phyloP scores from a whole-genome alignment of 2,329 filamentous ascomycete genomes.

The Coniochaeta pulveracea region DNA sequence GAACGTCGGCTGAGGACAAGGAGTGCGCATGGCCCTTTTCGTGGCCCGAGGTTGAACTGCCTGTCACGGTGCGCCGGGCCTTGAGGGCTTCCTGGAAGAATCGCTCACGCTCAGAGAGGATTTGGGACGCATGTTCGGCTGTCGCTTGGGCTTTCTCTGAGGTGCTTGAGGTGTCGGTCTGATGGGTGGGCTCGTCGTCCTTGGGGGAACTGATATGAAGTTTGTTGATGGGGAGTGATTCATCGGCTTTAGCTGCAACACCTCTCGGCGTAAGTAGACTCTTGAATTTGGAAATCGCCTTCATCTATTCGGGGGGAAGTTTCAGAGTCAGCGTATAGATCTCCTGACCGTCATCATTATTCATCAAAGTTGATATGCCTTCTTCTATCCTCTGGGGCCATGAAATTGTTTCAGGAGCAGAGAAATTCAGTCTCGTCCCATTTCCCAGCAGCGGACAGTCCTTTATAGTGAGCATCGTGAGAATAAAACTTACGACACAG shows the following conservation, averaged over 20 bases:
- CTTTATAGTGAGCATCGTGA: no score
- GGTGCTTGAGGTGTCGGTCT: slow-evolving; percentile 10
- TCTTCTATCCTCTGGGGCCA: background rate
- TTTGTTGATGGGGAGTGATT: background rate
- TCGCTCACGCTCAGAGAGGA: slow-evolving; percentile 34
- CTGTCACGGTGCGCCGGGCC: background rate
- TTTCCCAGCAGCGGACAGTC: no score
- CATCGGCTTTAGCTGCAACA: slow-evolving; percentile 2
- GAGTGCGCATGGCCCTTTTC: slow-evolving; percentile 54
- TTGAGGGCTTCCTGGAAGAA: slow-evolving; percentile 21
- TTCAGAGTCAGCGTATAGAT: no score
- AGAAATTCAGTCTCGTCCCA: no score
- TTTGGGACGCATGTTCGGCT: slow-evolving; percentile 34
- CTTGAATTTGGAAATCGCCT: slow-evolving; percentile 86
- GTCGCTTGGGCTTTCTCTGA: slow-evolving; percentile 20
- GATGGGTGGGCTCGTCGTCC: no score
- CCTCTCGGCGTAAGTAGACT: slow-evolving; percentile 46
- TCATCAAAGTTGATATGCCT: background rate
- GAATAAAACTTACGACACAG: slow-evolving; percentile 50
- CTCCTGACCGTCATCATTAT: slow-evolving; percentile 1
- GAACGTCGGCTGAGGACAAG: slow-evolving; percentile 46
- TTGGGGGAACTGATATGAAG: no score
- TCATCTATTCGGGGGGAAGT: slow-evolving; percentile 48
- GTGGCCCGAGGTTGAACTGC: slow-evolving; percentile 14
- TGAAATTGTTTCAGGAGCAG: no score